Evolutionary conservation across 2,329 filamentous ascomycete genomes (phyloP).

Genomic region (Phyllosticta citribraziliensis): DNA sequence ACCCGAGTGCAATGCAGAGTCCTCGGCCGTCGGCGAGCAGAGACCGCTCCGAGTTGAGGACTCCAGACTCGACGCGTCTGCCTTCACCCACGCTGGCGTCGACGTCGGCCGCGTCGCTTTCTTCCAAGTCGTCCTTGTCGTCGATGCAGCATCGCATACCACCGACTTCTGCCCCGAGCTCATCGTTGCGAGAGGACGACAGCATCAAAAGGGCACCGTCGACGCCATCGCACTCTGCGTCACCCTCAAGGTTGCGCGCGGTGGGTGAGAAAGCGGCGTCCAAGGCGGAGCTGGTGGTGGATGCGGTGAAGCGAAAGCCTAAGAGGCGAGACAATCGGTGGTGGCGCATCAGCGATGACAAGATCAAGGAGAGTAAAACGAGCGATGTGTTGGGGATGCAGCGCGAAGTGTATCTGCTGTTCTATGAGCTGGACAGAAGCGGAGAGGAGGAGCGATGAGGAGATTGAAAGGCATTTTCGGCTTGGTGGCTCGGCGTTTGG

Average conservation of each 20-base stretch:
- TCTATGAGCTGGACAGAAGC: constrained; percentile 70
- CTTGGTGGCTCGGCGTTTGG: neutral
- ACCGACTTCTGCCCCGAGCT: neutral
- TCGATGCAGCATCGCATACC: constrained; percentile 3
- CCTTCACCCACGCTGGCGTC: constrained; percentile 4
- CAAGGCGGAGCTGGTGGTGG: constrained; percentile 36
- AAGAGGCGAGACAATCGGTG: constrained; percentile 63
- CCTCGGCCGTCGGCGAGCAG: constrained; percentile 13
- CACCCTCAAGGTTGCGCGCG: neutral
- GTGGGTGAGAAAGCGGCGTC: constrained; percentile 14
- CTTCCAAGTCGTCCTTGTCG: constrained; percentile 5
- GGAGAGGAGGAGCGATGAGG: constrained; percentile 2
- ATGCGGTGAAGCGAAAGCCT: constrained; percentile 37
- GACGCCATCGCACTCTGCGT: constrained; percentile 16
- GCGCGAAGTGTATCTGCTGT: constrained; percentile 88
- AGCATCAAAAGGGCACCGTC: constrained; percentile 11
- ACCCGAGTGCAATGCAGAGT: constrained; percentile 33
- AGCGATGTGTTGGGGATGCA: constrained; percentile 87
- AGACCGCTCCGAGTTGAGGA: constrained; percentile 18
- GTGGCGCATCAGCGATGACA: constrained; percentile 98
- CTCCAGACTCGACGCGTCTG: neutral
- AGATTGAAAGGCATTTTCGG: neutral
- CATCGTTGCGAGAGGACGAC: neutral
- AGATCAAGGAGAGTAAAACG: constrained; percentile 89
- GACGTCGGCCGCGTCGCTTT: neutral